These are phyloP conservation scores for Collybia sordida DNA, from an alignment of 768 basidiomycete species.

Conservation along the genomic window DNA sequence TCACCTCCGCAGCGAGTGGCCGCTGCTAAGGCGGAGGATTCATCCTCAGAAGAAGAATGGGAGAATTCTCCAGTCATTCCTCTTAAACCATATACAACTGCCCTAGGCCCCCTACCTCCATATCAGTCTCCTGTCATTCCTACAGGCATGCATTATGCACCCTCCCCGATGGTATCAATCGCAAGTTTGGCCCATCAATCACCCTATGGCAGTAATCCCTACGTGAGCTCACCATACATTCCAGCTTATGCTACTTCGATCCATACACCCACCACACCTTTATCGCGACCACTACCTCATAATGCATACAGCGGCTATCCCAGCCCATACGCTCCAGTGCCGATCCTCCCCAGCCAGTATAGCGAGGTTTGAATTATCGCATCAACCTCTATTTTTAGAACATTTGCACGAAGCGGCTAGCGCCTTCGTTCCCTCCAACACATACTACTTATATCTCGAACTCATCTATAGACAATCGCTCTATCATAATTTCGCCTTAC, in stretches of 20 bases:
- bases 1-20: constrained; percentile 8
- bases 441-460: too few species aligned
- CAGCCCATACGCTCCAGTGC: neutral
- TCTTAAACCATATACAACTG: constrained; percentile 20
- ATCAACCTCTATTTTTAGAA: too few species aligned
- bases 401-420: too few species aligned
- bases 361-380: too few species aligned
- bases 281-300: constrained; percentile 7
- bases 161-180: constrained; percentile 13
- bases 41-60: constrained; percentile 25
- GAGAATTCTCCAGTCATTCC: constrained; percentile 33
- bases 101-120: constrained; percentile 7
- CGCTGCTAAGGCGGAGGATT: constrained; percentile 22
- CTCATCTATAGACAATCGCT: too few species aligned
- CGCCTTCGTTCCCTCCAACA: too few species aligned
- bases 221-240: constrained; percentile 12
- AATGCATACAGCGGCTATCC: constrained; percentile 5
- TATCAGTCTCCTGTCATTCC: constrained; percentile 6
- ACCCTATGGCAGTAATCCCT: constrained; percentile 2
- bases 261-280: constrained; percentile 11
- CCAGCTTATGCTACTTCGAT: constrained; percentile 11
- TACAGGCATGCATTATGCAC: constrained; percentile 4
- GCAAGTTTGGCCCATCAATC: constrained; percentile 5
- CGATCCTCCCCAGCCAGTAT: too few species aligned
- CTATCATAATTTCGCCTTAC: too few species aligned